Percentiles rank a stretch among this genome's conserved stretches.
Conservation (phyloP, 208 protist species). For the Leishmania tarentolae region DNA sequence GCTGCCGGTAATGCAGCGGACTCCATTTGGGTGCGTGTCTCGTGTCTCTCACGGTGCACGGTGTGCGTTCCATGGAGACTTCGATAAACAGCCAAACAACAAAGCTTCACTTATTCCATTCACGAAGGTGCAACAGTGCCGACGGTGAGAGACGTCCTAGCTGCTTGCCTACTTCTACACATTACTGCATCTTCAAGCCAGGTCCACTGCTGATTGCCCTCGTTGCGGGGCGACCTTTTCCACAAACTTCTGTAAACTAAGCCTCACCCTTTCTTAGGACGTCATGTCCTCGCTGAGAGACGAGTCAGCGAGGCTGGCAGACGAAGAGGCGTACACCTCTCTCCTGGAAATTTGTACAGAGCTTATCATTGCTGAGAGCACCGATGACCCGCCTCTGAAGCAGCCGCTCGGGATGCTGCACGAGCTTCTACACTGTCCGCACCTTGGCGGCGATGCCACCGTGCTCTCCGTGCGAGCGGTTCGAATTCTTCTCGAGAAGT, state of each 20-base stretch:
- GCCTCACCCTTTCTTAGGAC: not conserved
- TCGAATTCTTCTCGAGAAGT: conserved; percentile 76
- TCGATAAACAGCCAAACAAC: not conserved
- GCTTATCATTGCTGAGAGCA: conserved; percentile 36
- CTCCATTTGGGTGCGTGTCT: not conserved
- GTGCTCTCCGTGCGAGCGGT: conserved; percentile 72
- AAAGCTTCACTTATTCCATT: not conserved
- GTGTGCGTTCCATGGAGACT: not conserved
- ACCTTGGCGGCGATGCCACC: conserved; percentile 62
- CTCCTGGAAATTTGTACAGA: conserved; percentile 37
- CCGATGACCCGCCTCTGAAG: conserved; percentile 13
- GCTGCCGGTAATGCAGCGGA: not conserved
- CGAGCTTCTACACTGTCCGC: conserved; percentile 21
- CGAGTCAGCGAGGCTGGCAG: conserved; percentile 6
- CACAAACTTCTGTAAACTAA: not conserved
- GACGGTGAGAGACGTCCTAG: not conserved
- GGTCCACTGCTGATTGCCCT: not conserved
- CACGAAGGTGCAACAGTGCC: not conserved
- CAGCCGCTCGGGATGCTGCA: conserved; percentile 23
- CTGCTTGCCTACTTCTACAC: not conserved
- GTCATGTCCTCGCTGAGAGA: not conserved
- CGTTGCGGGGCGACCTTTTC: not conserved
- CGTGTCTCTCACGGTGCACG: not conserved
- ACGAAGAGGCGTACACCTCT: conserved; percentile 31
- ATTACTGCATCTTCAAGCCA: not conserved